Evolutionary conservation across 768 basidiomycete genomes (phyloP), one percentile per base, ranked within the genome.

Genomic region (Psilocybe tampanensis): DNA sequence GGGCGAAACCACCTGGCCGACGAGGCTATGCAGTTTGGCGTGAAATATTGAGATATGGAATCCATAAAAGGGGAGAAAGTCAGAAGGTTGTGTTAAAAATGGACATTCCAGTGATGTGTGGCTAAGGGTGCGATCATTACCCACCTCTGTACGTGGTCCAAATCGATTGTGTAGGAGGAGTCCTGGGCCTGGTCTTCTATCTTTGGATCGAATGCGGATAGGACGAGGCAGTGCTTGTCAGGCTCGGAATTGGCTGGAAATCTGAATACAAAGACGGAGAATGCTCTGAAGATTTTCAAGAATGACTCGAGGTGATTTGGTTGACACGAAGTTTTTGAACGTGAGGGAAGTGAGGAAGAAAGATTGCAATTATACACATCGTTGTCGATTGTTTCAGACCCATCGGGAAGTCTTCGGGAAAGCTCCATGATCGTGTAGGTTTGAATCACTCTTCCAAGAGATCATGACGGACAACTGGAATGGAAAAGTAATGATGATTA

Each of bases 211-310:
- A 49, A 51, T 42, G 24, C 26, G 50, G n/a, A 47, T 41, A 26
- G 11, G 44, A 61, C 55, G 58, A 64, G 63, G 63, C 63, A 39
- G 63, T 64, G 63, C 63, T 59, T 59, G 59, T 60, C 60, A 61
- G 58, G 8, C 33, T 51, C 47, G 54, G 49, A 59, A 55, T 52
- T 32, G 41, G 21, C 48, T 48, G 50, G 56, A 52, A 36, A 47
- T 13, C 18, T 19, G 32, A 50, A 19, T 19, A 42, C 19, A 22
- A 39, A 41, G 39, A 1, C 18, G 49, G 9, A 22, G 13, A 24
- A n/a, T 48, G 26, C 12, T 3, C 26, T 12, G 5, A 24, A 24
- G 19, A n/a, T 18, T n/a, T 1, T 15, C 47, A 48, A 11, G 17
- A 34, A 48, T 29, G 26, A 32, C 11, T n/a, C 29, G 26, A n/a